Conservation (phyloP, 1,284 basidiomycete species). For the Ceratobasidium theobromae region DNA sequence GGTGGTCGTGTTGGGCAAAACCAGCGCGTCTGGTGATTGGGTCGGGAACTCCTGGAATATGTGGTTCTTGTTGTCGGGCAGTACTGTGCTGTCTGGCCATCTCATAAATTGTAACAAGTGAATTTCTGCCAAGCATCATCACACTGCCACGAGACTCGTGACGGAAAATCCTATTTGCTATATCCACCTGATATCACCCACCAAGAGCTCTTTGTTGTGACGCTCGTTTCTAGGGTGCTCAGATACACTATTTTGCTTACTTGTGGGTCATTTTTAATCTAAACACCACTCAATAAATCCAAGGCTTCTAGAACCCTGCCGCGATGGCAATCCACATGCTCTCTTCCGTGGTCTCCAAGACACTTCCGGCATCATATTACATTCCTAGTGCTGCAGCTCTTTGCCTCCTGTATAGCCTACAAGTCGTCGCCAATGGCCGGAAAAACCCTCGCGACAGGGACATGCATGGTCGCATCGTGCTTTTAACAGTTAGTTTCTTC, state of each 20-base stretch:
- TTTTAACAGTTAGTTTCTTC: constrained; percentile 59
- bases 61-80: no score
- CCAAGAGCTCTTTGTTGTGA: no score
- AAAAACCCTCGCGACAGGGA: constrained; percentile 68
- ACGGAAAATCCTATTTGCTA: no score
- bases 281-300: no score
- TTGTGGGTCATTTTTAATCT: no score
- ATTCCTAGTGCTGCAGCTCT: background rate
- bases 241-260: no score
- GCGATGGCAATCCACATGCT: constrained; percentile 25
- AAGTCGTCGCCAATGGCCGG: constrained; percentile 57
- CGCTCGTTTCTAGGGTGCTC: no score
- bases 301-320: background rate
- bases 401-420: constrained; percentile 18
- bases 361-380: constrained; percentile 9
- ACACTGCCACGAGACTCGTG: no score
- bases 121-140: no score
- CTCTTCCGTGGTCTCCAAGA: background rate
- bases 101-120: no score
- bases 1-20: background rate
- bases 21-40: constrained; percentile 2
- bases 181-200: no score
- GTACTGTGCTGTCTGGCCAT: no score
- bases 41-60: background rate
- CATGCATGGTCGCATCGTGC: constrained; percentile 65